phyloP scores from a whole-genome alignment of 306 rosid species.

The Styphnolobium japonicum region DNA sequence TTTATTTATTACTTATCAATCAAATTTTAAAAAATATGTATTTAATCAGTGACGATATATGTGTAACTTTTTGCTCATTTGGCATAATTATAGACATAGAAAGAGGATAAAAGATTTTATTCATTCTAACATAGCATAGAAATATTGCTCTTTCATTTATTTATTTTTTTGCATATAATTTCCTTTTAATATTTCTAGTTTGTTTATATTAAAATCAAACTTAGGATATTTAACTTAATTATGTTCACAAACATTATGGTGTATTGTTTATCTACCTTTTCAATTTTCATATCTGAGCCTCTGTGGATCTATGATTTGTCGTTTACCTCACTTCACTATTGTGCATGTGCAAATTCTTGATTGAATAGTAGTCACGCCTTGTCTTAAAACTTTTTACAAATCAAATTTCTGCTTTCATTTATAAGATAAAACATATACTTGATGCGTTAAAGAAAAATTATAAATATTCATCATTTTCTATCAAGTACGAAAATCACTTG shows the following conservation, averaged over 20 bases:
- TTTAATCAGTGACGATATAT: no score
- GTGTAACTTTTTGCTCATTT: no score
- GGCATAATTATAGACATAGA: no score
- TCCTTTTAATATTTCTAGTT: no score
- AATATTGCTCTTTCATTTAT: no score
- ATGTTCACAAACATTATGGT: neutral
- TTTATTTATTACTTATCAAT: no score
- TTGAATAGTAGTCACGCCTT: neutral
- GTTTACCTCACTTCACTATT: neutral
- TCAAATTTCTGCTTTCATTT: neutral
- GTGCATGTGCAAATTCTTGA: slow-evolving; percentile 18
- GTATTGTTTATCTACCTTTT: neutral
- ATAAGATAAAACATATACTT: neutral
- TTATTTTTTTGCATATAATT: no score
- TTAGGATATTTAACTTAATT: no score
- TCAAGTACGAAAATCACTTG: neutral
- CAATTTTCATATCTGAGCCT: neutral
- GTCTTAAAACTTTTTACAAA: neutral
- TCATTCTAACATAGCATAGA: no score
- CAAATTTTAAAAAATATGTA: no score
- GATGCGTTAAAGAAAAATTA: neutral
- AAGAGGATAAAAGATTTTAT: no score
- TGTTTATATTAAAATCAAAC: no score
- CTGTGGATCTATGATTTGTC: neutral
- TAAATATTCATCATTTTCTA: slow-evolving; percentile 1